These are phyloP conservation scores for Ophidiomyces ophidiicola DNA, from an alignment of 2,329 filamentous ascomycete genomes.

Conservation along the genomic window DNA sequence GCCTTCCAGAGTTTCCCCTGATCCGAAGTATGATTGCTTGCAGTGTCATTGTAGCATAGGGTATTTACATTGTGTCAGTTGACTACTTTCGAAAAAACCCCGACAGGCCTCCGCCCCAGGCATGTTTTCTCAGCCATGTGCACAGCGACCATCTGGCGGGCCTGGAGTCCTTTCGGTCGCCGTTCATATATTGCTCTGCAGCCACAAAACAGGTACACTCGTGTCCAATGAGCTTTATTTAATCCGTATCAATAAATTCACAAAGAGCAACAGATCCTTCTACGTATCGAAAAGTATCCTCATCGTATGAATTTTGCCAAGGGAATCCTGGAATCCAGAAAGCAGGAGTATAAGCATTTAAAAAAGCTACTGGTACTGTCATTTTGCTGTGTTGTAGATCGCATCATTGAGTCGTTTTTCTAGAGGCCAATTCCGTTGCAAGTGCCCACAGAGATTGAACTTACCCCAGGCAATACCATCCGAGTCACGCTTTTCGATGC, in stretches of 20 bases:
- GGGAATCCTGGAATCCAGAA: slow-evolving; percentile 61
- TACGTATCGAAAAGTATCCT: slow-evolving; percentile 65
- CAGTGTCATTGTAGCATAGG: no score
- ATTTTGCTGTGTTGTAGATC: neutral
- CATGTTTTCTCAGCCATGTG: slow-evolving; percentile 82
- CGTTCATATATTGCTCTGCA: slow-evolving; percentile 82
- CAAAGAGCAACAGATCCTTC: slow-evolving; percentile 44
- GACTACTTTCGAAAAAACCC: slow-evolving; percentile 62
- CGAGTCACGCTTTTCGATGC: slow-evolving; percentile 78
- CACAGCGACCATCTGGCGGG: slow-evolving; percentile 83
- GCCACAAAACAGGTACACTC: slow-evolving; percentile 55
- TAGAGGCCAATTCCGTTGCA: slow-evolving; percentile 71
- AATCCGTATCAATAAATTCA: no score
- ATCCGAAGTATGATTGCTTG: slow-evolving; percentile 15
- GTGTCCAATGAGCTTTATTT: no score
- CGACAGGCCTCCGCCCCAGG: slow-evolving; percentile 51
- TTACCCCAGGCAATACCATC: slow-evolving; percentile 55
- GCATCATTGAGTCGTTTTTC: neutral
- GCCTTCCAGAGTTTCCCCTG: slow-evolving; percentile 15
- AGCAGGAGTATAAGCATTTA: slow-evolving; percentile 66
- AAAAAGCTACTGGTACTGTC: slow-evolving; percentile 49
- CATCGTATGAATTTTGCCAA: slow-evolving; percentile 71
- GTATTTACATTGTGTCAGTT: no score
- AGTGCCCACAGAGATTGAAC: slow-evolving; percentile 63
- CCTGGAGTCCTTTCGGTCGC: slow-evolving; percentile 60